phyloP scores from a whole-genome alignment of 805 yeast species.

The Wickerhamiella australiensis region DNA sequence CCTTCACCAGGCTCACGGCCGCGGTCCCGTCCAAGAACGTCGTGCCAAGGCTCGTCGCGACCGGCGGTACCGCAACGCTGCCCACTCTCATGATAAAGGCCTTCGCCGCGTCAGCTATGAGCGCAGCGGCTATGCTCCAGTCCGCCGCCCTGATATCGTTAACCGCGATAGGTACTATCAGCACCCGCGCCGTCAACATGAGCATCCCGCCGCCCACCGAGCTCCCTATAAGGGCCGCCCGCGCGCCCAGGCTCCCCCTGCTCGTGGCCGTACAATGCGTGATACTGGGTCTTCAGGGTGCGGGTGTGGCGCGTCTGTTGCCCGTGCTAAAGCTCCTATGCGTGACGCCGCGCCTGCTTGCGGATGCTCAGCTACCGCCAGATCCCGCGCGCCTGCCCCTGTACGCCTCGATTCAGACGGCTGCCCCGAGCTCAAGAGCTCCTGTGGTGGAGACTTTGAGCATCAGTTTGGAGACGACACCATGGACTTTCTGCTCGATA shows the following conservation, averaged over 20 bases:
- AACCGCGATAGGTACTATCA: not conserved
- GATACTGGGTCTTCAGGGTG: not conserved
- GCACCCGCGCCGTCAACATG: not conserved
- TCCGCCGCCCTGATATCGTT: conserved; percentile 14
- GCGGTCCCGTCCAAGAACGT: conserved; percentile 1
- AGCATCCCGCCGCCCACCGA: not conserved
- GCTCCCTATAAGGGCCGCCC: not conserved
- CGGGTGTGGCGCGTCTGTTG: not conserved
- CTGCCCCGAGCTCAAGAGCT: not conserved
- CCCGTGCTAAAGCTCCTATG: not conserved
- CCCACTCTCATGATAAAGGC: not conserved
- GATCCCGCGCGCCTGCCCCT: not conserved
- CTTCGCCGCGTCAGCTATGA: not conserved
- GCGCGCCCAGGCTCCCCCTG: not conserved
- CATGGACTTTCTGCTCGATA: conserved; percentile 10
- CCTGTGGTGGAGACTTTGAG: conserved; percentile 9
- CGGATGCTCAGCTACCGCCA: not conserved
- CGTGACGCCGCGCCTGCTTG: not conserved
- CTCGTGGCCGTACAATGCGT: not conserved
- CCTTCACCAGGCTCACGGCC: conserved; percentile 7
- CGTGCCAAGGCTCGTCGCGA: conserved; percentile 7
- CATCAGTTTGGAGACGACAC: conserved; percentile 11
- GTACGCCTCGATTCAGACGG: not conserved
- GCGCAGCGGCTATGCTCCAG: not conserved
- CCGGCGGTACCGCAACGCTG: conserved; percentile 6